Percentiles rank a stretch among this genome's conserved stretches.
Evolutionary conservation across 2,329 filamentous ascomycete genomes (phyloP).

Genomic region (Sporothrix inflata): DNA sequence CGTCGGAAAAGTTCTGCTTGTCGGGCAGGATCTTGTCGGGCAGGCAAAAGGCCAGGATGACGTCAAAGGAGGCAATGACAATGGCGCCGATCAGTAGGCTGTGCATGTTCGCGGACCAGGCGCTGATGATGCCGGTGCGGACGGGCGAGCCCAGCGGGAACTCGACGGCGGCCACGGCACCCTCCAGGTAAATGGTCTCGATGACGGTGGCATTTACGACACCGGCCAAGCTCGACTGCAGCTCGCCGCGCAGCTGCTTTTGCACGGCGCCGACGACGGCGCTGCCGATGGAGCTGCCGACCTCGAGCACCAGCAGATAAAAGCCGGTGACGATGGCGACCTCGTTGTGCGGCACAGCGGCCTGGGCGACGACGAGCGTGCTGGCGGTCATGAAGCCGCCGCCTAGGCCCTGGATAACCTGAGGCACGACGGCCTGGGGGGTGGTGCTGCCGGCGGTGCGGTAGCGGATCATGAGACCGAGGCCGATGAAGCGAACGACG

Average conservation of each 20-base stretch:
- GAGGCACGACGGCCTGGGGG: conserved; percentile 52
- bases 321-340: conserved; percentile 23
- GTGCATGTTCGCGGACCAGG: conserved; percentile 16
- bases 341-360: conserved; percentile 21
- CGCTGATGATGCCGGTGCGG: conserved; percentile 11
- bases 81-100: conserved; percentile 15
- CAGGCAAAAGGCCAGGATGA: conserved; percentile 7
- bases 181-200: background rate
- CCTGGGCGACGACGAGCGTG: conserved; percentile 21
- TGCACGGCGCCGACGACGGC: conserved; percentile 21
- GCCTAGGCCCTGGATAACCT: conserved; percentile 53
- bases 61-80: conserved; percentile 14
- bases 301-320: conserved; percentile 12
- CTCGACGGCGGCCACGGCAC: background rate
- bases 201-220: background rate
- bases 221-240: background rate
- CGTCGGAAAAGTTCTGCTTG: background rate
- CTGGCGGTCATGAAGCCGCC: conserved; percentile 22
- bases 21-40: background rate
- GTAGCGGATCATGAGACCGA: conserved; percentile 55
- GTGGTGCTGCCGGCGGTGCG: conserved; percentile 48
- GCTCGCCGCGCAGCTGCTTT: conserved; percentile 14
- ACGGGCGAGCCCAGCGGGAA: background rate
- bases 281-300: conserved; percentile 22
- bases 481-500: conserved; percentile 50